These are phyloP conservation scores for Tremella yokohamensis DNA, from an alignment of 768 basidiomycete genomes.

Conservation along the genomic window DNA sequence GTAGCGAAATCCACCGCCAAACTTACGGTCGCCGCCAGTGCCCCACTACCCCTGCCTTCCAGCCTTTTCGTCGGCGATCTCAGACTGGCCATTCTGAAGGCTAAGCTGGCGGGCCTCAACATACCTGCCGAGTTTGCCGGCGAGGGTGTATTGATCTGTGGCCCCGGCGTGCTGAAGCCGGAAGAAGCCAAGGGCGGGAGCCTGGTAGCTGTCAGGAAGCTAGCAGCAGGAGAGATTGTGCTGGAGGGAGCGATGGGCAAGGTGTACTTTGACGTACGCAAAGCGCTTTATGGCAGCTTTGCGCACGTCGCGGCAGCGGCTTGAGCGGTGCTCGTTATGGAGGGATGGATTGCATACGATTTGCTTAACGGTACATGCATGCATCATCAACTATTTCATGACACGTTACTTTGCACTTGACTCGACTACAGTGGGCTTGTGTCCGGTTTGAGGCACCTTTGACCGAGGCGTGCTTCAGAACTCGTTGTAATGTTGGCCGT, in stretches of 20 bases:
- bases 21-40: background rate
- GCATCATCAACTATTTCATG: too few relatives aligned
- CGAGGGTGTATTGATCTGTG: slow-evolving; percentile 89
- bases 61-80: slow-evolving; percentile 98
- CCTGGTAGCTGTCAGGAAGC: slow-evolving; percentile 79
- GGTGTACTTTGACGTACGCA: slow-evolving; percentile 82
- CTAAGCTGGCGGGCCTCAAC: slow-evolving; percentile 65
- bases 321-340: too few relatives aligned
- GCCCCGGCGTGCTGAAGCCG: slow-evolving; percentile 49
- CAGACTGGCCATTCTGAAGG: slow-evolving; percentile 81
- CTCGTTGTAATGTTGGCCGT: too few relatives aligned
- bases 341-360: too few relatives aligned
- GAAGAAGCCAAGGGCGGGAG: slow-evolving; percentile 37
- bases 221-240: slow-evolving; percentile 76
- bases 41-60: slow-evolving; percentile 62
- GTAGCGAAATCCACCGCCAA: background rate
- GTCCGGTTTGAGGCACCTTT: too few relatives aligned
- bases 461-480: too few relatives aligned
- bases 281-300: slow-evolving; percentile 83
- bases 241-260: slow-evolving; percentile 84
- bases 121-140: slow-evolving; percentile 93
- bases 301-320: slow-evolving; percentile 65
- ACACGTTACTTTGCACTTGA: too few relatives aligned
- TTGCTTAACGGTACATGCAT: too few relatives aligned
- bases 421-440: too few relatives aligned